Evolutionary conservation across 805 yeast species (phyloP).

Genomic region (Candida gorgasii): DNA sequence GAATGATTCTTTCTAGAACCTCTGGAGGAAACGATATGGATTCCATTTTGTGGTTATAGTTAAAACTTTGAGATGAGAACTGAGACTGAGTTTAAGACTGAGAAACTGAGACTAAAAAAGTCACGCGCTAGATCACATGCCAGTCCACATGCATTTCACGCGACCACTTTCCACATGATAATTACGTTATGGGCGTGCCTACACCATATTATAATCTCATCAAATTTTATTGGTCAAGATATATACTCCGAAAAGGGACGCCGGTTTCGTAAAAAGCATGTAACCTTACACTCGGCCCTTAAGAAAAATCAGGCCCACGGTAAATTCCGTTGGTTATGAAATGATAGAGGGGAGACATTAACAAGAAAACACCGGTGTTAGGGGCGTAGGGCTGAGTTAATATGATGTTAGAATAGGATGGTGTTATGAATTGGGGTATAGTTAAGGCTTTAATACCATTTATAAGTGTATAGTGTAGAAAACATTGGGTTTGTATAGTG

Average conservation of each 20-base stretch:
- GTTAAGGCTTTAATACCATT: too few species aligned
- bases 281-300: slow-evolving; percentile 6
- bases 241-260: not conserved
- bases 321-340: not conserved
- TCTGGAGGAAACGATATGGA: slow-evolving; percentile 72
- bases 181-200: not conserved
- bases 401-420: too few species aligned
- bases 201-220: not conserved
- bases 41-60: slow-evolving; percentile 12
- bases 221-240: slow-evolving; percentile 5
- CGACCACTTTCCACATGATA: not conserved
- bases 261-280: slow-evolving; percentile 4
- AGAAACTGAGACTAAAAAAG: too few species aligned
- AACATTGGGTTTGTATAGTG: too few species aligned
- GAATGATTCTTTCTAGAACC: slow-evolving; percentile 80
- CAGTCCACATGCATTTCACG: not conserved
- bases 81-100: too few species aligned
- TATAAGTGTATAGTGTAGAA: too few species aligned
- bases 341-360: too few species aligned
- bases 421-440: too few species aligned
- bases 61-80: not conserved
- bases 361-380: not conserved
- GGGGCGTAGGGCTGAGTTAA: not conserved
- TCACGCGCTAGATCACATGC: too few species aligned
- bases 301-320: not conserved